Conservation (phyloP, 2,329 filamentous ascomycete species). For the Zasmidium cellare region DNA sequence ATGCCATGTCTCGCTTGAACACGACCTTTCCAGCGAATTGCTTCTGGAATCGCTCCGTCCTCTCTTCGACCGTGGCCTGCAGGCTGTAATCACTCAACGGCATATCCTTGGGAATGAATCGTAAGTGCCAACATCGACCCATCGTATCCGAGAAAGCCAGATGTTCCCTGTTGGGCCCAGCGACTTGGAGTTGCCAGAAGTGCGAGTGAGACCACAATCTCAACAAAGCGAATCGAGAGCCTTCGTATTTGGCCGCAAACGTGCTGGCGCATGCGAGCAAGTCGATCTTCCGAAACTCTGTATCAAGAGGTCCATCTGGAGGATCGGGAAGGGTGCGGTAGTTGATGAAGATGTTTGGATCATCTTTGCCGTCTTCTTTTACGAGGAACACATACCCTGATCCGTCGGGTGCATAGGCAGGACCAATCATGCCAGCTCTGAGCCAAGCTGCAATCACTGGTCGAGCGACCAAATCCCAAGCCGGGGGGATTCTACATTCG, state of each 20-base stretch:
- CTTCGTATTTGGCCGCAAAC: slow-evolving; percentile 28
- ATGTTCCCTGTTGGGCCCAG: neutral
- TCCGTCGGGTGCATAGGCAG: too few species aligned
- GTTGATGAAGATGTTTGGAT: slow-evolving; percentile 43
- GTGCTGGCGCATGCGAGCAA: slow-evolving; percentile 35
- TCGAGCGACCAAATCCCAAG: neutral
- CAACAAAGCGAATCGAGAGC: slow-evolving; percentile 43
- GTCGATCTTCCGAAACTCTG: slow-evolving; percentile 36
- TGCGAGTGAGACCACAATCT: slow-evolving; percentile 50
- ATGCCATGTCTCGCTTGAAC: slow-evolving; percentile 43
- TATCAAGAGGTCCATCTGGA: slow-evolving; percentile 22
- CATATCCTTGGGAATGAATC: slow-evolving; percentile 51
- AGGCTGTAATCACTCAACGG: slow-evolving; percentile 45
- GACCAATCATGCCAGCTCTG: neutral
- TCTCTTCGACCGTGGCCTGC: slow-evolving; percentile 40
- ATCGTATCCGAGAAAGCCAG: slow-evolving; percentile 45
- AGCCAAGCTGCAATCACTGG: slow-evolving; percentile 8
- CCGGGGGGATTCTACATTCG: neutral
- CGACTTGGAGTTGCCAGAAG: slow-evolving; percentile 49
- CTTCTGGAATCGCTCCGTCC: slow-evolving; percentile 32
- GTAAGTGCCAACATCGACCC: slow-evolving; percentile 47
- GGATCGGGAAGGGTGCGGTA: slow-evolving; percentile 30
- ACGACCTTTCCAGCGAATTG: slow-evolving; percentile 36
- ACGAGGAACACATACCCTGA: too few species aligned
- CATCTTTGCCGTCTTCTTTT: slow-evolving; percentile 30